Percentiles rank a stretch among this genome's conserved stretches.
Evolutionary conservation across 108 stramenopile genomes (phyloP).

Genomic region (Cyclostephanos invisitatus): DNA sequence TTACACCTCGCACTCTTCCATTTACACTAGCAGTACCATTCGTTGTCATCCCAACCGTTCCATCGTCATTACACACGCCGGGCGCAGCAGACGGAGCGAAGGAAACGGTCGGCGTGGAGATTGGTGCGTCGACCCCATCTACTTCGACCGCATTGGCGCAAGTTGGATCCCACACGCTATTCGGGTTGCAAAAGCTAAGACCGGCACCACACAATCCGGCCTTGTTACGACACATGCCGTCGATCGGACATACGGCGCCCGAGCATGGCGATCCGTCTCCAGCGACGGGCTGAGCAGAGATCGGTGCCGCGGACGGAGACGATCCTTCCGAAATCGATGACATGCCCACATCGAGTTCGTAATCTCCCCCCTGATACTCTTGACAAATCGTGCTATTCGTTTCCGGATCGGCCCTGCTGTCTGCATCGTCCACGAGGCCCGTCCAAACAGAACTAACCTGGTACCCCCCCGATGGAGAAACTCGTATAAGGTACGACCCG

Average conservation of each 20-base stretch:
- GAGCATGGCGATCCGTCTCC: conserved; percentile 50
- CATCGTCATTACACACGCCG: conserved; percentile 38
- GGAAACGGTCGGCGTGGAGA: not conserved
- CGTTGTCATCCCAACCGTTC: conserved; percentile 27
- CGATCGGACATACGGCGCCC: conserved; percentile 22
- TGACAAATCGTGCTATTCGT: conserved; percentile 29
- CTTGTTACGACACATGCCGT: conserved; percentile 45
- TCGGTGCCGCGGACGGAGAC: not conserved
- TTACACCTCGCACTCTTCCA: conserved; percentile 7
- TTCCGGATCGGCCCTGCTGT: conserved; percentile 34
- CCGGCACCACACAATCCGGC: conserved; percentile 47
- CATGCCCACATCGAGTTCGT: conserved; percentile 40
- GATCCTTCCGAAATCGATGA: conserved; percentile 5
- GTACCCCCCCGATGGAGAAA: conserved; percentile 20
- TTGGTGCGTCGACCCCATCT: conserved; percentile 10
- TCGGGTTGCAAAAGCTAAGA: conserved; percentile 43
- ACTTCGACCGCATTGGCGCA: conserved; percentile 11
- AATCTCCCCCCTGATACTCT: conserved; percentile 20
- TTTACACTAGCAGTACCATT: not conserved
- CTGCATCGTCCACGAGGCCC: conserved; percentile 30
- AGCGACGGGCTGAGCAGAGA: conserved; percentile 31
- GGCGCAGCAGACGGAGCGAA: conserved; percentile 1
- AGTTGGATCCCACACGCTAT: conserved; percentile 32
- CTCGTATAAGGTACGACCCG: conserved; percentile 25
- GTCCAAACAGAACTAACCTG: conserved; percentile 16